A percentile compares a stretch with the other conserved stretches of the same genome.
Conservation (phyloP, 805 yeast genomes). For the Schwanniomyces occidentalis region DNA sequence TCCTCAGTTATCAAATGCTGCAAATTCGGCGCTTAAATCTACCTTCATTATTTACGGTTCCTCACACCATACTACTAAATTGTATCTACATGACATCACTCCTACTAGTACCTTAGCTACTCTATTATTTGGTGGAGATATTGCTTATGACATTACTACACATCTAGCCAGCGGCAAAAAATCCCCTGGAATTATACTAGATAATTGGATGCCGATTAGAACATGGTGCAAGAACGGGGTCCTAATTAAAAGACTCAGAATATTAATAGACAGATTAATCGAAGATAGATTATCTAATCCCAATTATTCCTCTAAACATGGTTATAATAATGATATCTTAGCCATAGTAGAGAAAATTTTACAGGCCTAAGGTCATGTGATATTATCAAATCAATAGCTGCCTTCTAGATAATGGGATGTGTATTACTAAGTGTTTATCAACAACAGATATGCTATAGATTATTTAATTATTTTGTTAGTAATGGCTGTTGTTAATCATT, state of each 20-base stretch:
- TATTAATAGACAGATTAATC: conserved; percentile 65
- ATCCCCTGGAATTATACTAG: conserved; percentile 83
- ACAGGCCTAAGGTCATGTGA: no score
- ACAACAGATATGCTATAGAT: no score
- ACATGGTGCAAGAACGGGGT: conserved; percentile 97
- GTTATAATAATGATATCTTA: no score
- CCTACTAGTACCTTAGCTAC: conserved; percentile 75
- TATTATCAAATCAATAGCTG: no score
- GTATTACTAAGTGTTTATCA: no score
- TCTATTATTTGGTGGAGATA: conserved; percentile 78
- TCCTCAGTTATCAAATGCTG: conserved; percentile 32
- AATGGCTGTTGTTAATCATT: no score
- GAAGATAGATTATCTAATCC: conserved; percentile 54
- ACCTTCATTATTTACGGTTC: conserved; percentile 65
- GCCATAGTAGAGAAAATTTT: conserved; percentile 20
- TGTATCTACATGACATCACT: conserved; percentile 73
- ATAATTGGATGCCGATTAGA: conserved; percentile 84
- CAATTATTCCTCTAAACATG: conserved; percentile 12
- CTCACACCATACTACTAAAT: conserved; percentile 63
- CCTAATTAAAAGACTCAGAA: conserved; percentile 67
- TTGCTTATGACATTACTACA: conserved; percentile 54
- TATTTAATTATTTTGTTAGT: no score
- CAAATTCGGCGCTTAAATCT: conserved; percentile 40
- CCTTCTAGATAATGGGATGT: no score
- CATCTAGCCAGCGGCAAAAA: conserved; percentile 45